phyloP scores from a whole-genome alignment of 805 yeast genomes.

The Spathaspora girioi region DNA sequence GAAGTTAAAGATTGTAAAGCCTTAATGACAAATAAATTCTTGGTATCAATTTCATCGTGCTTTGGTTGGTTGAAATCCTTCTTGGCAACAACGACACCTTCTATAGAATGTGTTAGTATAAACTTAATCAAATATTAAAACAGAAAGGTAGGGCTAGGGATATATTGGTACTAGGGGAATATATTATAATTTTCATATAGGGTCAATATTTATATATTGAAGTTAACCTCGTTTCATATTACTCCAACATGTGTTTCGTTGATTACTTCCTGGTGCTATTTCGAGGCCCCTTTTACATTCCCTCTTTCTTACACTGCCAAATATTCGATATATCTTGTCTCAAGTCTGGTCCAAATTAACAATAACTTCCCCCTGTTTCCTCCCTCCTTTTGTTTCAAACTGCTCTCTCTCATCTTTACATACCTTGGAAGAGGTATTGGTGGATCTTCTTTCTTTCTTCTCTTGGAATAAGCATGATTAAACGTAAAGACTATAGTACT shows the following conservation, averaged over 20 bases:
- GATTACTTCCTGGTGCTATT: too few species aligned
- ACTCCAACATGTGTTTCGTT: too few species aligned
- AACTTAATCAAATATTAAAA: neutral
- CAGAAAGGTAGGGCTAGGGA: neutral
- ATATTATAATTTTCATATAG: too few species aligned
- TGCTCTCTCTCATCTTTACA: conserved; percentile 32
- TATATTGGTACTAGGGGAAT: neutral
- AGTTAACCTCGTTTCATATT: too few species aligned
- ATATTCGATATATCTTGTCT: too few species aligned
- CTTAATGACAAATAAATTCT: conserved; percentile 95
- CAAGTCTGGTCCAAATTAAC: too few species aligned
- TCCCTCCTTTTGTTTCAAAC: too few species aligned
- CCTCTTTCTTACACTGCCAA: too few species aligned
- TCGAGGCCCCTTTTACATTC: neutral
- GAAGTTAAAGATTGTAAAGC: conserved; percentile 99
- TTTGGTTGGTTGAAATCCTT: conserved; percentile 96
- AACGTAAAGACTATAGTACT: conserved; percentile 5
- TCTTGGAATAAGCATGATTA: conserved; percentile 95
- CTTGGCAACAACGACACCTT: conserved; percentile 99
- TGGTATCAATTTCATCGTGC: conserved; percentile 98
- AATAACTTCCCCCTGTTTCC: too few species aligned
- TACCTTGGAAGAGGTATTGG: conserved; percentile 98
- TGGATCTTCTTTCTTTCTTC: conserved; percentile 99
- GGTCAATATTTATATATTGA: too few species aligned
- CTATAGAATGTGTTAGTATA: conserved; percentile 50